Evolutionary conservation across 2,329 filamentous ascomycete genomes (phyloP).

Genomic region (Neofusicoccum ribis): DNA sequence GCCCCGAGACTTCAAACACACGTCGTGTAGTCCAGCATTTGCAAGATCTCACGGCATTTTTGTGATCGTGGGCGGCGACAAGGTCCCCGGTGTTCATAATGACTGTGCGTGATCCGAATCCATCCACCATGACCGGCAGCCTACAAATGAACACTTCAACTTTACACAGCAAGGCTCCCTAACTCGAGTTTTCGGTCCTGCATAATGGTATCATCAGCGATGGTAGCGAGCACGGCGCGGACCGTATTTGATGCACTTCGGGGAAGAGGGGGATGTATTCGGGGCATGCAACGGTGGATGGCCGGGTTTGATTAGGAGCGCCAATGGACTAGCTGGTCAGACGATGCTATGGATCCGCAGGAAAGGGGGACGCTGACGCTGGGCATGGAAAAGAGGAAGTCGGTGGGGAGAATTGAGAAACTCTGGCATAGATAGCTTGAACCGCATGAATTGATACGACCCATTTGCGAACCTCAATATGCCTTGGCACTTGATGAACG

Average conservation of each 20-base stretch:
- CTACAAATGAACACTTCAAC: slow-evolving; percentile 30
- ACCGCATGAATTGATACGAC: background rate
- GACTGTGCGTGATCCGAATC: slow-evolving; percentile 23
- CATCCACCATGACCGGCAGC: background rate
- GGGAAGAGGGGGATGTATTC: background rate
- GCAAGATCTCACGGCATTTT: background rate
- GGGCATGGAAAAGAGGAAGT: background rate
- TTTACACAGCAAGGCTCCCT: slow-evolving; percentile 32
- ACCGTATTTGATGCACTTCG: slow-evolving; percentile 25
- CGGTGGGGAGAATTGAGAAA: background rate
- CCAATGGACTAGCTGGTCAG: background rate
- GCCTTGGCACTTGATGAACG: too few relatives aligned
- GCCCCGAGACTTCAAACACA: background rate
- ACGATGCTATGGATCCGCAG: background rate
- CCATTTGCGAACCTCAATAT: too few relatives aligned
- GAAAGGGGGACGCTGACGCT: slow-evolving; percentile 2
- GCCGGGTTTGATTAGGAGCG: background rate
- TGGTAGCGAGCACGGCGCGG: slow-evolving; percentile 30
- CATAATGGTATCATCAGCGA: slow-evolving; percentile 26
- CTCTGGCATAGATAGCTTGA: background rate
- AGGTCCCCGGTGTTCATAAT: slow-evolving; percentile 36
- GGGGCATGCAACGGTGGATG: background rate
- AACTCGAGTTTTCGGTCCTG: slow-evolving; percentile 35
- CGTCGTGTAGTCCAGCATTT: background rate
- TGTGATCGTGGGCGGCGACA: slow-evolving; percentile 24